Percentiles rank a stretch among this genome's conserved stretches.
Conservation (phyloP, 306 rosid genomes). For the Begonia loranthoides region DNA sequence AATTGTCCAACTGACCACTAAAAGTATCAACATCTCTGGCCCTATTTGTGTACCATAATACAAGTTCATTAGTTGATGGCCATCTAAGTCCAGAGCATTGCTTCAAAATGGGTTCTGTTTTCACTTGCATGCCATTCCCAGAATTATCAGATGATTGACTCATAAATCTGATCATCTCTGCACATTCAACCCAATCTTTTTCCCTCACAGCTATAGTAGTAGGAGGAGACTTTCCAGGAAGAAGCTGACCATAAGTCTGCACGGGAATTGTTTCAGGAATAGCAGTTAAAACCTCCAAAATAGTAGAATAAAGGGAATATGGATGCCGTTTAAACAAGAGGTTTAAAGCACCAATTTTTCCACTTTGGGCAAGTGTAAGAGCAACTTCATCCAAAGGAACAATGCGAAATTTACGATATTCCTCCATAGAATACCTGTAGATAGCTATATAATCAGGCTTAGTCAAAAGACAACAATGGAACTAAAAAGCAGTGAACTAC, state of each 20-base stretch:
- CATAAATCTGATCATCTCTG: constrained; percentile 52
- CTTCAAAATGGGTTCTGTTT: constrained; percentile 83
- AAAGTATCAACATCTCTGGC: constrained; percentile 65
- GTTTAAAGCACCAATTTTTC: constrained; percentile 88
- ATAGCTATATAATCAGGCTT: constrained; percentile 58
- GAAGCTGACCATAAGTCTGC: constrained; percentile 83
- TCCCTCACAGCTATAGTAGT: constrained; percentile 62
- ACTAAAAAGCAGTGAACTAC: constrained; percentile 11
- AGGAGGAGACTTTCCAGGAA: constrained; percentile 87
- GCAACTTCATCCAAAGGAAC: constrained; percentile 77
- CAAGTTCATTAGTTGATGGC: constrained; percentile 70
- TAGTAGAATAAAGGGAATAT: constrained; percentile 59
- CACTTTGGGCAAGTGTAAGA: constrained; percentile 66
- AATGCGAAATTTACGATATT: constrained; percentile 63
- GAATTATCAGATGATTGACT: constrained; percentile 26
- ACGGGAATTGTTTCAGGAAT: constrained; percentile 92
- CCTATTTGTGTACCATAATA: constrained; percentile 69
- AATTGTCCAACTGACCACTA: constrained; percentile 87
- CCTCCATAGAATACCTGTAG: constrained; percentile 97
- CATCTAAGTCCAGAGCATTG: constrained; percentile 50
- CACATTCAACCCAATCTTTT: constrained; percentile 98
- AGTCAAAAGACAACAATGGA: constrained; percentile 29
- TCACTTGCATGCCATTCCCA: constrained; percentile 39
- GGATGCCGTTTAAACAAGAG: constrained; percentile 85
- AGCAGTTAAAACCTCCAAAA: constrained; percentile 67